Evolutionary conservation across 1,139 yeast species (phyloP), one percentile per base, ranked within the genome.

Genomic region (Yamadazyma dushanensis): DNA sequence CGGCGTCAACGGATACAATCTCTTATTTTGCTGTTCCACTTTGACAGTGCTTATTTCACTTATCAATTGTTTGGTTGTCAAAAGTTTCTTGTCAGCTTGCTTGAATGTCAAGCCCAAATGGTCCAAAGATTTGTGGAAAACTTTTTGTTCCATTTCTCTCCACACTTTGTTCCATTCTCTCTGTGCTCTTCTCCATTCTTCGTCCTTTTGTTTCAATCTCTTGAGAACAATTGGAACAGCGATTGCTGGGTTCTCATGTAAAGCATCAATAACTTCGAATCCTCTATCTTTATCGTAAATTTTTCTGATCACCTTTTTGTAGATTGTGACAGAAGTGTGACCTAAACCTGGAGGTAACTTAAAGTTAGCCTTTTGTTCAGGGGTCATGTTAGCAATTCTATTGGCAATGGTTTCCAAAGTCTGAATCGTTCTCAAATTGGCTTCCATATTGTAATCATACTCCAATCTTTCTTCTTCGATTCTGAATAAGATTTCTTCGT

Each of bases 81-180:
- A 66, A 39, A 88, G 68, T 59, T 92, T 92, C 60, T 94, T 92
- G 59, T 92, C 99, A 9, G 96, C 88, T 59, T 92, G 97, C 60
- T 92, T 92, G 66, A 92, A 94, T 0, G 97, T 89, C 49, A 92
- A 73, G 2, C 99, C 99, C 46, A 90, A 71, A 58, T 94, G 98
- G 57, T 92, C 99, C 50, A 92, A 71, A 3, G 96, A 86, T 61
- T 92, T 94, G 69, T 80, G 87, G 59, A 85, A 90, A 0, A 89
- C 96, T 54, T 89, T 90, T 56, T 89, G 96, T 57, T 94, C 98
- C 66, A 95, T 81, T 61, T 92, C 98, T 54, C 98, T 80, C 99
- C 99, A 92, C 18, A 90, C 96, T 58, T 92, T 92, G 61, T 92
- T 92, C 98, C 99, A 92, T 60, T 94, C 98, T 50, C 98, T 78